Percentiles rank a stretch among this genome's conserved stretches.
phyloP scores from a whole-genome alignment of 1,139 yeast genomes.

The Sugiyamaella grinbergsii region DNA sequence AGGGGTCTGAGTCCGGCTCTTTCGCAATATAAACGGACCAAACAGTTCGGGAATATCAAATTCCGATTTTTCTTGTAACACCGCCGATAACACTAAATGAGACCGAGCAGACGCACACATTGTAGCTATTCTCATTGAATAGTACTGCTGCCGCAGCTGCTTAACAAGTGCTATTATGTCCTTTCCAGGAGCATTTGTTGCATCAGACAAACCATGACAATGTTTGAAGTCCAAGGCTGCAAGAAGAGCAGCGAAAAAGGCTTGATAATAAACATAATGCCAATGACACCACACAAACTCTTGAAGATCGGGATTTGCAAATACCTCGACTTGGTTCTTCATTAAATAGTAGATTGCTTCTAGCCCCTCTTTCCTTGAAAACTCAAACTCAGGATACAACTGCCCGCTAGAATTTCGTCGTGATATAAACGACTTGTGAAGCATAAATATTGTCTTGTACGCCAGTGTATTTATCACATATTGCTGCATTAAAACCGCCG shows the following conservation, averaged over 20 bases:
- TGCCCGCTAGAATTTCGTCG: conserved; percentile 9
- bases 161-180: conserved; percentile 15
- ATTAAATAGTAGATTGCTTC: conserved; percentile 11
- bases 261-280: conserved; percentile 20
- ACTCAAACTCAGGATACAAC: conserved; percentile 12
- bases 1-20: neutral
- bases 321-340: conserved; percentile 12
- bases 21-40: conserved; percentile 13
- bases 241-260: conserved; percentile 19
- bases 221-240: conserved; percentile 17
- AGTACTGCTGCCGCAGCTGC: conserved; percentile 15
- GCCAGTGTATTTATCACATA: conserved; percentile 16
- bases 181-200: conserved; percentile 7
- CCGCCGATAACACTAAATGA: conserved; percentile 19
- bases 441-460: conserved; percentile 17
- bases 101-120: conserved; percentile 24
- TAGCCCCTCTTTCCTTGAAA: conserved; percentile 18
- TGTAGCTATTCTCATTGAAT: conserved; percentile 20
- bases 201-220: neutral
- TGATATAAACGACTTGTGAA: conserved; percentile 16
- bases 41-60: conserved; percentile 20
- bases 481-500: conserved; percentile 18
- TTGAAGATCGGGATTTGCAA: conserved; percentile 13
- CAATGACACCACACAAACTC: conserved; percentile 23
- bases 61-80: conserved; percentile 14